phyloP scores from a whole-genome alignment of 164 flowering plant species.

The Vitis riparia region DNA sequence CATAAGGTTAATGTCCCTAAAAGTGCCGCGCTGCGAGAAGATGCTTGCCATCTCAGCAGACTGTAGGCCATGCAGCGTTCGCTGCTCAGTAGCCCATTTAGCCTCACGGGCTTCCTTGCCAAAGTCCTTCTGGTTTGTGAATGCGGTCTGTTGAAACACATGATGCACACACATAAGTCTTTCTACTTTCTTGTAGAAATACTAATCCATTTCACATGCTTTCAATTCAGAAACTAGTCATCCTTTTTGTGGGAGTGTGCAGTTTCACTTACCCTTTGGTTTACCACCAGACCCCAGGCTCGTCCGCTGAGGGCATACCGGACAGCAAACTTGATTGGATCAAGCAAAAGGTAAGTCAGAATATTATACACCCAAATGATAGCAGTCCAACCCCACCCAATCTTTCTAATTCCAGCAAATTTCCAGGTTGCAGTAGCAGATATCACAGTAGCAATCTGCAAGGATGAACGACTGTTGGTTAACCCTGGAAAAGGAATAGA shows the following conservation, averaged over 20 bases:
- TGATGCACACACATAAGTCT: neutral
- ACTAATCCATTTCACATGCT: too few relatives aligned
- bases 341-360: conserved; percentile 48
- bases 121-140: conserved; percentile 61
- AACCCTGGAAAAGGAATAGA: neutral
- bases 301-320: conserved; percentile 61
- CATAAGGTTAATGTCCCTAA: conserved; percentile 53
- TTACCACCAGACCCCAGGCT: conserved; percentile 48
- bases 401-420: conserved; percentile 42
- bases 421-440: conserved; percentile 37
- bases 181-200: too few relatives aligned
- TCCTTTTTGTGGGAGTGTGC: neutral
- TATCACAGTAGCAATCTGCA: conserved; percentile 58
- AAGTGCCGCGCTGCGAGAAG: conserved; percentile 34
- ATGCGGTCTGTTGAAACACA: conserved; percentile 52
- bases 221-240: neutral
- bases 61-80: conserved; percentile 63
- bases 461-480: neutral
- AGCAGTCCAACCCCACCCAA: conserved; percentile 65
- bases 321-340: conserved; percentile 55
- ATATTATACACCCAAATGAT: conserved; percentile 64
- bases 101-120: conserved; percentile 76
- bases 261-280: conserved; percentile 46
- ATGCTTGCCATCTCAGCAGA: conserved; percentile 33
- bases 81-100: conserved; percentile 69